Evolutionary conservation across 1,284 basidiomycete species (phyloP).

Genomic region (Leccinum fallax): DNA sequence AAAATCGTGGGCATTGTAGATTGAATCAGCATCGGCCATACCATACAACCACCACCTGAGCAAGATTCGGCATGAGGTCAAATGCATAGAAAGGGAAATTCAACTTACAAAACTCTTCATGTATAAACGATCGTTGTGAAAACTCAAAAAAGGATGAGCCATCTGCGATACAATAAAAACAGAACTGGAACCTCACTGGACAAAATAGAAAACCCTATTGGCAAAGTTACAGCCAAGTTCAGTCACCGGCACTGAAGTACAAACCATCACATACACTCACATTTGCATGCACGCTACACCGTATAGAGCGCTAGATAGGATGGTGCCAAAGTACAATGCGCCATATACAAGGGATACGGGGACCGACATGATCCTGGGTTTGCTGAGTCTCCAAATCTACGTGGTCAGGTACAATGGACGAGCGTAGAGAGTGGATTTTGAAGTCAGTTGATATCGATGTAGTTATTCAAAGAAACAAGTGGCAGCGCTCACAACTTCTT

Average conservation of each 20-base stretch:
- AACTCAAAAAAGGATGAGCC: conserved; percentile 4
- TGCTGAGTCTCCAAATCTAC: not conserved
- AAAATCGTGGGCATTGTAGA: not conserved
- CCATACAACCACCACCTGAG: not conserved
- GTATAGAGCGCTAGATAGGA: conserved; percentile 13
- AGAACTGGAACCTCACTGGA: not conserved
- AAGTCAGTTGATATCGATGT: not conserved
- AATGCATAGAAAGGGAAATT: not conserved
- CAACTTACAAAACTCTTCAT: conserved; percentile 13
- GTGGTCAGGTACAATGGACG: not conserved
- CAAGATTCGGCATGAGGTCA: not conserved
- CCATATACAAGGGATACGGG: not conserved
- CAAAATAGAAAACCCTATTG: conserved; percentile 19
- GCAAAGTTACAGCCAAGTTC: not conserved
- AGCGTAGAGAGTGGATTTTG: not conserved
- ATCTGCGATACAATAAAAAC: not conserved
- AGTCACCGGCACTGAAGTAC: not conserved
- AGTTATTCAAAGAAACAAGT: not conserved
- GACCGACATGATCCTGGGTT: not conserved
- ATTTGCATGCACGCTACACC: conserved; percentile 18
- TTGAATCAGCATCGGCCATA: not conserved
- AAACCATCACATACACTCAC: conserved; percentile 6
- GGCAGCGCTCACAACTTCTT: not conserved
- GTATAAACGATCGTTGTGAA: conserved; percentile 4
- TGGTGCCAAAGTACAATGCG: conserved; percentile 1